Evolutionary conservation across 2,329 filamentous ascomycete species (phyloP).

Genomic region (Zalaria obscura): DNA sequence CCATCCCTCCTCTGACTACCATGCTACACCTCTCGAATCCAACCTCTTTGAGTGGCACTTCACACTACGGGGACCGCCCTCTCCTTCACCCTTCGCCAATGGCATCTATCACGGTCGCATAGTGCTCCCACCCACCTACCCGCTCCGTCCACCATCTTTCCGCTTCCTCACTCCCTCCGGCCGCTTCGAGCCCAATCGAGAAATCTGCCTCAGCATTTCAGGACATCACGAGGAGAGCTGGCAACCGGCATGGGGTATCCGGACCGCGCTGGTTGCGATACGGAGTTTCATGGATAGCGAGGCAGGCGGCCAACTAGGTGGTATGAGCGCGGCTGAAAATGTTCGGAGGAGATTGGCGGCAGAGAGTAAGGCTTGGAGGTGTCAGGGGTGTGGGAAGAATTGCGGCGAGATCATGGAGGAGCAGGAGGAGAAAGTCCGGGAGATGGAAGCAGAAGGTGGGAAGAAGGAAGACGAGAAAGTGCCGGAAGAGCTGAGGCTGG

Average conservation of each 20-base stretch:
- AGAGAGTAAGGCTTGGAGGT: slow-evolving; percentile 53
- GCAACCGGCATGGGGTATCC: slow-evolving; percentile 95
- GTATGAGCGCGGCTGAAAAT: slow-evolving; percentile 59
- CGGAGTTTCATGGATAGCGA: slow-evolving; percentile 89
- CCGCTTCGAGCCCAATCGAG: slow-evolving; percentile 88
- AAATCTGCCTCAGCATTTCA: slow-evolving; percentile 88
- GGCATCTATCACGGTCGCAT: slow-evolving; percentile 96
- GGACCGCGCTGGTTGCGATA: slow-evolving; percentile 69
- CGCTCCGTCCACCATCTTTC: slow-evolving; percentile 85
- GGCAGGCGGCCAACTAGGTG: slow-evolving; percentile 75
- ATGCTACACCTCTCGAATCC: slow-evolving; percentile 68
- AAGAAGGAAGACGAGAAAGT: slow-evolving; percentile 28
- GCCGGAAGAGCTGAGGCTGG: slow-evolving; percentile 47
- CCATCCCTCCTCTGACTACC: slow-evolving; percentile 71
- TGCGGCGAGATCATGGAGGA: slow-evolving; percentile 65
- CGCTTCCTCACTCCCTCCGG: slow-evolving; percentile 86
- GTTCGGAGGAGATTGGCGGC: slow-evolving; percentile 56
- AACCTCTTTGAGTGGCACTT: slow-evolving; percentile 99
- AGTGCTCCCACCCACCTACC: slow-evolving; percentile 76
- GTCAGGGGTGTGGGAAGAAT: slow-evolving; percentile 52
- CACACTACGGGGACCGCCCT: slow-evolving; percentile 78
- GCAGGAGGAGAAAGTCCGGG: slow-evolving; percentile 44
- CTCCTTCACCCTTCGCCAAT: slow-evolving; percentile 57
- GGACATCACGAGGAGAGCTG: slow-evolving; percentile 97
- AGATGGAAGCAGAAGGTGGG: slow-evolving; percentile 27